These are phyloP conservation scores for Pleurotus pulmonarius DNA, from an alignment of 768 basidiomycete species.

Conservation along the genomic window DNA sequence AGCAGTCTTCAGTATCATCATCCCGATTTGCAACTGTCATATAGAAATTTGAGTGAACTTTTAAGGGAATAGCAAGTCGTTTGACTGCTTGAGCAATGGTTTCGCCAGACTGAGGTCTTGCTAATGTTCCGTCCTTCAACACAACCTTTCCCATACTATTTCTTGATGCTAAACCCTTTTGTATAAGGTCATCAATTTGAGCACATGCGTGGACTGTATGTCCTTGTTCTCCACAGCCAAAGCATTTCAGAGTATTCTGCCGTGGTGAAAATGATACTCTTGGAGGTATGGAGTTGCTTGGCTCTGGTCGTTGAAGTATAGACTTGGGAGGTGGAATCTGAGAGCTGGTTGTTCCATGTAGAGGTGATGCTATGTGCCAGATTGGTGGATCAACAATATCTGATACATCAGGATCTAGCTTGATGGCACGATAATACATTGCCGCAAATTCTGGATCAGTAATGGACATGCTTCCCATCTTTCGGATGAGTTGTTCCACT, in stretches of 20 bases:
- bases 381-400: not conserved
- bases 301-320: not conserved
- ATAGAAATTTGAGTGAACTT: not conserved
- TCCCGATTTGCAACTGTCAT: not conserved
- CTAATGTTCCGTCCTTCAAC: not conserved
- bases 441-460: constrained; percentile 3
- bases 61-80: not conserved
- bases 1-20: not conserved
- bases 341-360: too few relatives aligned
- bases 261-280: not conserved
- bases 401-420: constrained; percentile 1
- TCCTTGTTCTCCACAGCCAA: constrained; percentile 1
- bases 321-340: not conserved
- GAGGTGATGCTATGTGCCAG: not conserved
- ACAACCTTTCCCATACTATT: not conserved
- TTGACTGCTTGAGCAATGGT: not conserved
- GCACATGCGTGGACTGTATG: not conserved
- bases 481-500: constrained; percentile 4
- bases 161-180: not conserved
- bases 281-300: not conserved
- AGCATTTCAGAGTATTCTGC: not conserved
- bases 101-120: not conserved
- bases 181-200: not conserved
- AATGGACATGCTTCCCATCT: constrained; percentile 5
- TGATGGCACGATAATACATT: constrained; percentile 8